Evolutionary conservation across 495 filamentous ascomycete species (phyloP), one percentile per base, ranked within the genome.

Genomic region (Podospora comata): DNA sequence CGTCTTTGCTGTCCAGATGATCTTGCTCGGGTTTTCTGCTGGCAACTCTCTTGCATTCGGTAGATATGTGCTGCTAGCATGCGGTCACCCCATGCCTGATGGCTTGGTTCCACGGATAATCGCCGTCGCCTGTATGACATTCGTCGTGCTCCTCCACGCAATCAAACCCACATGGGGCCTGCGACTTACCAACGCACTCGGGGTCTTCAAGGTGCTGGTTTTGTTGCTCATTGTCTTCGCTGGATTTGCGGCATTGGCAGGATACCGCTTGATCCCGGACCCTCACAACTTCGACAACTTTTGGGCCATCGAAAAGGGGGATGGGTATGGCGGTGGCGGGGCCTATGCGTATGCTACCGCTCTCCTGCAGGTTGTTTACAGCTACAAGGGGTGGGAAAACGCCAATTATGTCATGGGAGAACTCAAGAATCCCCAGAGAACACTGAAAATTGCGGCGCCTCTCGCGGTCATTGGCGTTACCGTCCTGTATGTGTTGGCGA

Each of bases 11-110:
- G 79, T 85, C 4, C 87, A 88, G 67, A 84, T 87, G 57, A 81
- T 89, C 53, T 73, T 85, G 7, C 77, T 87, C 16, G 81, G 81
- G 4, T 83, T 82, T 70, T 80, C 79, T 16, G 83, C 87, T 2
- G 84, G 83, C 3, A 91, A 91, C 54, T 86, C 86, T 55, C 84
- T 91, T 60, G 85, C 89, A 5, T 89, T 91, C 34, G 89, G 88
- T 62, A 79, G 87, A 68, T 91, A 91, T 68, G 83, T 87, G 32
- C 84, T 91, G 72, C 85, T 85, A 68, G 89, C 88, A 0, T 78
- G 85, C 0, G 83, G 85, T 20, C 79, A 76, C 66, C 73, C 85
- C 5, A 82, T 83, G 39, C 62, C 69, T 16, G 84, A 85, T 67
- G 80, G 84, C 18, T 91, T 87, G 85, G 84, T 85, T 34, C 85